phyloP scores from a whole-genome alignment of 805 yeast genomes.

The Metschnikowia henanensis region DNA sequence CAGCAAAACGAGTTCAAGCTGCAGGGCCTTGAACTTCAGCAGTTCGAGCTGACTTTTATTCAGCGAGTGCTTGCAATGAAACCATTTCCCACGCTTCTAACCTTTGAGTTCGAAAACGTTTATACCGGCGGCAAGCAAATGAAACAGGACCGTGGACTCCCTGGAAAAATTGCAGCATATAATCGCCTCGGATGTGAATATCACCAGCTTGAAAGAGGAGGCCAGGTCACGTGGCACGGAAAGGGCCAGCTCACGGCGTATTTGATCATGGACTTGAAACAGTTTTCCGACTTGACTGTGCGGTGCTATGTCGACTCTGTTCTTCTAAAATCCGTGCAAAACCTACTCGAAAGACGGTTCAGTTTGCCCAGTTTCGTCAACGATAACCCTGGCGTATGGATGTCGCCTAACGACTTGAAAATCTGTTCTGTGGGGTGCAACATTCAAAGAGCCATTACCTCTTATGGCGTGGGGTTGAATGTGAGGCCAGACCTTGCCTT shows the following conservation, averaged over 20 bases:
- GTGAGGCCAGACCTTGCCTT: slow-evolving; percentile 69
- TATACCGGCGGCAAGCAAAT: slow-evolving; percentile 93
- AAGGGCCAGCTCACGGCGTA: slow-evolving; percentile 92
- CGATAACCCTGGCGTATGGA: slow-evolving; percentile 89
- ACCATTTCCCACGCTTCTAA: slow-evolving; percentile 67
- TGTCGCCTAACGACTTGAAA: slow-evolving; percentile 48
- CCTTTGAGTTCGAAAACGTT: slow-evolving; percentile 83
- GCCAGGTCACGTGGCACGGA: slow-evolving; percentile 96
- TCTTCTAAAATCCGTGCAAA: slow-evolving; percentile 58
- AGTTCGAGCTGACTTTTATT: slow-evolving; percentile 47
- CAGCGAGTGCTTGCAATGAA: slow-evolving; percentile 42
- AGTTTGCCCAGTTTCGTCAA: slow-evolving; percentile 52
- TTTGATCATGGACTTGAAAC: slow-evolving; percentile 62
- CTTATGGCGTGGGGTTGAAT: slow-evolving; percentile 89
- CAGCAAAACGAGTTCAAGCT: slow-evolving; percentile 38
- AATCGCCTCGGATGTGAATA: slow-evolving; percentile 52
- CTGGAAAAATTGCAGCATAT: slow-evolving; percentile 26
- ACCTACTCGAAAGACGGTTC: slow-evolving; percentile 39
- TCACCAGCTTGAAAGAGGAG: slow-evolving; percentile 87
- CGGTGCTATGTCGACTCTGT: slow-evolving; percentile 62
- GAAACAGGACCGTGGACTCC: slow-evolving; percentile 46
- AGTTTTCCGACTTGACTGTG: slow-evolving; percentile 55
- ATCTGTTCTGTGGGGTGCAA: slow-evolving; percentile 91
- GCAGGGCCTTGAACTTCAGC: slow-evolving; percentile 43
- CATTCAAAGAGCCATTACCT: slow-evolving; percentile 77